These are phyloP conservation scores for Cinchona pubescens DNA, from an alignment of 257 asterid genomes.

Conservation along the genomic window DNA sequence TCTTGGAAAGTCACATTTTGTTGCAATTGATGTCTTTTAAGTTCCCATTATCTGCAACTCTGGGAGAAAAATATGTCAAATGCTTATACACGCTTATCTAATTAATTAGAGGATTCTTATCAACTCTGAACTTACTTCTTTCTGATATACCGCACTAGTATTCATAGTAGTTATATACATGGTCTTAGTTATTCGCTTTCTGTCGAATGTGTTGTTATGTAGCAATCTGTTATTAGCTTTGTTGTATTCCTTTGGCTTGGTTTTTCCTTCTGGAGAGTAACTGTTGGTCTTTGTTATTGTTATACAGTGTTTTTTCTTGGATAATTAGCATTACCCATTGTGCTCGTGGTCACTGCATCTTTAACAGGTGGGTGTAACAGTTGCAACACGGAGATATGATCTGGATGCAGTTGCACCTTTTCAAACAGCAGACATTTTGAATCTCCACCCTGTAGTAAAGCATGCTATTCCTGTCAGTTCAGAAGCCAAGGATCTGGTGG, in stretches of 20 bases:
- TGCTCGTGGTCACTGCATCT: background rate
- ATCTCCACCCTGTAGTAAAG: conserved; percentile 87
- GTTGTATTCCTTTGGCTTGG: background rate
- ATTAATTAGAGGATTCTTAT: background rate
- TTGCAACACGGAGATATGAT: conserved; percentile 81
- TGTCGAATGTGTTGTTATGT: background rate
- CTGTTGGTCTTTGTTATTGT: background rate
- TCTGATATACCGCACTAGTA: background rate
- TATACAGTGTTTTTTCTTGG: background rate
- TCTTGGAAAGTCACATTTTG: background rate
- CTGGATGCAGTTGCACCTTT: conserved; percentile 66
- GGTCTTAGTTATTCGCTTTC: background rate
- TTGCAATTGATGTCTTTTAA: background rate
- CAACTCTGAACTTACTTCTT: background rate
- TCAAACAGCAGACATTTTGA: conserved; percentile 71
- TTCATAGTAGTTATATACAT: background rate
- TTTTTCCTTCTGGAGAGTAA: background rate
- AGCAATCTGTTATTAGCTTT: background rate
- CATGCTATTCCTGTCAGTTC: conserved; percentile 95
- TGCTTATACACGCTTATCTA: background rate
- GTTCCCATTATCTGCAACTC: background rate
- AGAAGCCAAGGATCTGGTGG: conserved; percentile 91
- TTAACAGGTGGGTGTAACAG: conserved; percentile 76
- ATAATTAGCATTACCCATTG: conserved; percentile 14
- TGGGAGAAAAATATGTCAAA: background rate